These are phyloP conservation scores for Sabuloglossum arenarium DNA, from an alignment of 495 filamentous ascomycete genomes.

Conservation along the genomic window DNA sequence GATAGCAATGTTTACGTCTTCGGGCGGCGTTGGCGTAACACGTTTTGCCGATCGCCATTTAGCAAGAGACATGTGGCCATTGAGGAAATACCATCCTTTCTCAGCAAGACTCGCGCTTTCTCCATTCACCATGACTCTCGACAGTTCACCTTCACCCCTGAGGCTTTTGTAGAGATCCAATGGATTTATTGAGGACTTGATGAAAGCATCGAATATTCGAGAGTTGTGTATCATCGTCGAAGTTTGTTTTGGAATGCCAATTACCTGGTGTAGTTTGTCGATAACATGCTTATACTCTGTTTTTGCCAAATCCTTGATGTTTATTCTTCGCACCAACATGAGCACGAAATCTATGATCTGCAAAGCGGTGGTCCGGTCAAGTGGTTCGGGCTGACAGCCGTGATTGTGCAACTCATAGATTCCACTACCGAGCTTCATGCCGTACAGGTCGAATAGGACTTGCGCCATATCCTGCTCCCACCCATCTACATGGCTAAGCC, in stretches of 20 bases:
- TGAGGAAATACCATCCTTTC: conserved; percentile 82
- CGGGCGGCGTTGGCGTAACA: conserved; percentile 50
- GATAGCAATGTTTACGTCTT: conserved; percentile 69
- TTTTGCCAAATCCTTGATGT: conserved; percentile 79
- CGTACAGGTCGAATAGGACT: conserved; percentile 74
- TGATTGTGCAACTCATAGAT: conserved; percentile 51
- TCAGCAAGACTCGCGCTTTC: conserved; percentile 41
- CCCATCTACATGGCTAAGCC: conserved; percentile 37
- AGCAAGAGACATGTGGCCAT: conserved; percentile 70
- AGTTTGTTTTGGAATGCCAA: conserved; percentile 42
- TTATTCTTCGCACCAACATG: conserved; percentile 56
- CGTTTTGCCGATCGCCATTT: conserved; percentile 77
- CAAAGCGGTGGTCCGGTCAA: conserved; percentile 56
- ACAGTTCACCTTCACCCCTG: conserved; percentile 47
- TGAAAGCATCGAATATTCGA: conserved; percentile 49
- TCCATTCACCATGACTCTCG: conserved; percentile 26
- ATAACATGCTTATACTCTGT: conserved; percentile 72
- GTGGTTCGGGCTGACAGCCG: conserved; percentile 46
- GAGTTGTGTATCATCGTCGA: conserved; percentile 53
- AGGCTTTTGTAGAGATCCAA: conserved; percentile 58
- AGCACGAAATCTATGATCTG: conserved; percentile 68
- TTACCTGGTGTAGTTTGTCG: conserved; percentile 67
- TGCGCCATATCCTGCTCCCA: conserved; percentile 67
- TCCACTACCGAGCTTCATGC: conserved; percentile 53
- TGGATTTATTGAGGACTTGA: conserved; percentile 66